Base-by-base conservation (phyloP, 441 rosid genomes). In the Gossypium schwendimanii region DNA sequence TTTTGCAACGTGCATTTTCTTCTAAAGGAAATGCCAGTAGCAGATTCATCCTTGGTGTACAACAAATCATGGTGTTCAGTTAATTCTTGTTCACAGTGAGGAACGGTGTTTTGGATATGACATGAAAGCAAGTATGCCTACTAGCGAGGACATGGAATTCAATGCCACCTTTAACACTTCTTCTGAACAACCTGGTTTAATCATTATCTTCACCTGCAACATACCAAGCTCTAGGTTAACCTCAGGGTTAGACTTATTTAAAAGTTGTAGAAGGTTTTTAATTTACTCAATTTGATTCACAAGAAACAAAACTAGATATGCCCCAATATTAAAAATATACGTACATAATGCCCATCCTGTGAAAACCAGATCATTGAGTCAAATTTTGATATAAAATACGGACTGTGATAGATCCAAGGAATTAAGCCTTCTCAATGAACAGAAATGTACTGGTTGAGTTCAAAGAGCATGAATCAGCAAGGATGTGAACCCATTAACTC, bases 171-270 rank as follows among this genome's bases (percentile, higher is more conserved):
- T 78, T 71, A 83, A 50, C 55, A 74, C 65, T 63, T 79, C 77
- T 3, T 61, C 75, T 7, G 86, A 75, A 69, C 82, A 83, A 44
- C 88, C 88, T 0, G 85, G 86, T 50, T 67, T 81, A 59, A 71
- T 81, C 74, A 75, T 66, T 58, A 39, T 68, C 78, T 70, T 69
- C 66, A 85, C 81, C 84, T 83, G 76, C 26, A 49, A 59, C 26
- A 69, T 28, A 31, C 54, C 65, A 64, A 4, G 65, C 45, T 49
- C 45, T 15, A 59, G 67, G 41, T 71, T 58, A 59, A 23, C 36
- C 36, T 45, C 7, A 44, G 2, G 6, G 0, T 55, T 59, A 58
- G 41, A 15, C 36, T 66, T 47, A 14, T 11, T 12, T 28, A 14
- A 50, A 24, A 67, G 23, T 67, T 28, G 33, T 28, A 28, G 6